A percentile compares a stretch with the other conserved stretches of the same genome.
Conservation (phyloP, 2,329 filamentous ascomycete genomes). For the Dactylellina sp. region DNA sequence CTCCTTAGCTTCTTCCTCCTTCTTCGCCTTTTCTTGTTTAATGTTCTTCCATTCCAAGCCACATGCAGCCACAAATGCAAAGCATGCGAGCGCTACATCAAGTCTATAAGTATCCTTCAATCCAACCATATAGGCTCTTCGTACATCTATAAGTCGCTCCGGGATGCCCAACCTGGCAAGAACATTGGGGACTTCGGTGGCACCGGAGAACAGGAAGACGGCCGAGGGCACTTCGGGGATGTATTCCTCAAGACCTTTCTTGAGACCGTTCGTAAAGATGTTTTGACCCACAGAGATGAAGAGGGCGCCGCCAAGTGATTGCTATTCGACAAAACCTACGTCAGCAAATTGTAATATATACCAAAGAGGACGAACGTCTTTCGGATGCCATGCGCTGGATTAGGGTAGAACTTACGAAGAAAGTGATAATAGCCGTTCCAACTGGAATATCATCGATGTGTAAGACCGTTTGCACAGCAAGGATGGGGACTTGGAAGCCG, state of each 20-base stretch:
- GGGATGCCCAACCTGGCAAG: constrained; percentile 62
- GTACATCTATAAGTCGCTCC: constrained; percentile 65
- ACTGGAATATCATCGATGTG: constrained; percentile 69
- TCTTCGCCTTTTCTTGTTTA: constrained; percentile 57
- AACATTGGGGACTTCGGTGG: constrained; percentile 65
- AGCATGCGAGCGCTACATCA: constrained; percentile 66
- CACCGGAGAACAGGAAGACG: constrained; percentile 69
- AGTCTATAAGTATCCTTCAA: constrained; percentile 69
- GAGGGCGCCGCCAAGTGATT: constrained; percentile 69
- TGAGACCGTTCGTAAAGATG: constrained; percentile 67
- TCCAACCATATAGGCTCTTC: constrained; percentile 68
- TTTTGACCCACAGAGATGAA: constrained; percentile 72
- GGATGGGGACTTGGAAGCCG: constrained; percentile 70
- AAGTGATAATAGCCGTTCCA: constrained; percentile 69
- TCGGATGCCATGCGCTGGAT: background rate
- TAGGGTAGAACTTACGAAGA: constrained; percentile 68
- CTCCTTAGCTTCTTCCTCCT: constrained; percentile 47
- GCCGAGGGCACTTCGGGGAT: constrained; percentile 66
- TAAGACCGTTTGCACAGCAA: constrained; percentile 71
- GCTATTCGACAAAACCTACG: constrained; percentile 10
- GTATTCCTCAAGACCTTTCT: constrained; percentile 60
- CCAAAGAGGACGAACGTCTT: constrained; percentile 63
- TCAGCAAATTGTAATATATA: constrained; percentile 62
- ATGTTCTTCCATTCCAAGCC: constrained; percentile 69
- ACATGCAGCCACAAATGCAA: constrained; percentile 66